Base-by-base conservation (phyloP, 2,329 filamentous ascomycete genomes). In the Parascedosporium putredinis region DNA sequence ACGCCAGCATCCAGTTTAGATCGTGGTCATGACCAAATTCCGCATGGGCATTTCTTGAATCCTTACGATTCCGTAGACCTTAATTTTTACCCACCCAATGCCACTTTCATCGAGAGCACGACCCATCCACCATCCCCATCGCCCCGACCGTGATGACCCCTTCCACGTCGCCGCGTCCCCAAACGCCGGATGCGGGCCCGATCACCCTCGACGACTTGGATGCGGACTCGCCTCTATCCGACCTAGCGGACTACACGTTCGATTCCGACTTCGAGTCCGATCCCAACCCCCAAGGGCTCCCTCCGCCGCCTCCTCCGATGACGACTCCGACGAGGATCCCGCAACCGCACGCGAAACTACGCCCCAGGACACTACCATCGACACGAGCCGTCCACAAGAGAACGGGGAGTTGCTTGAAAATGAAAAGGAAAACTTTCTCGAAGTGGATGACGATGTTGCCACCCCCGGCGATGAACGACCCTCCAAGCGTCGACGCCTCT, bases 401-500 rank as follows among this genome's bases (percentile, higher is more conserved):
- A 48, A 48, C 22, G 46, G 46, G 22, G 14, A n/a, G 20, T n/a
- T 38, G 52, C 59, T 59, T 57, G 56, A 53, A 18, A 51, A 51
- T 22, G 51, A 56, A 9, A 52, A 40, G 10, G 22, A 38, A 22
- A 38, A 48, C 20, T 23, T 34, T 18, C 22, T 12, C 54, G 42
- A 57, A 54, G n/a, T 63, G 64, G 51, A 58, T 57, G 55, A 59
- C 58, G 45, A 44, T 47, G 42, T 42, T 36, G 51, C 56, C 24
- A 49, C 18, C 16, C n/a, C 46, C 52, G 60, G 65, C 54, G 64
- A 66, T 43, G 74, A 72, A 52, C 73, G 72, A 49, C 79, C 79
- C 23, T 65, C 72, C 14, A 89, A 89, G 66, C 79, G 84, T 62
- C 81, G 81, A 54, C 81, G 81, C 62, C 72, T 78, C 25, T 71